A percentile compares a stretch with the other conserved stretches of the same genome.
Conservation (phyloP, 2,329 filamentous ascomycete genomes). For the Phoma herbarum region DNA sequence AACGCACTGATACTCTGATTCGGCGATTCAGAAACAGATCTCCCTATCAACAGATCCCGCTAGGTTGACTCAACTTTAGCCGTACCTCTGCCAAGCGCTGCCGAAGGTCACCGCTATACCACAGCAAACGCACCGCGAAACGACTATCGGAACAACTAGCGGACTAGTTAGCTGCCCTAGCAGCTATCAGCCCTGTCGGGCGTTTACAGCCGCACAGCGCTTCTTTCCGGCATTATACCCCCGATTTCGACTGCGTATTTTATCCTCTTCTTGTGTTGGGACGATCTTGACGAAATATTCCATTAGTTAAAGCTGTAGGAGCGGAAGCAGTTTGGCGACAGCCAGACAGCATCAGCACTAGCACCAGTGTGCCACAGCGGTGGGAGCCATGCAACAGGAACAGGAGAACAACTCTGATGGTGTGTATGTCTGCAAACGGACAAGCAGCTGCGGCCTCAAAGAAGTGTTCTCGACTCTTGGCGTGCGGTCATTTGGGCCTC, state of each 20-base stretch:
- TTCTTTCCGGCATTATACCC: constrained; percentile 41
- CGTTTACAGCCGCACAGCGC: constrained; percentile 5
- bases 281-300: constrained; percentile 37
- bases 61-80: constrained; percentile 2
- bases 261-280: constrained; percentile 31
- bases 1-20: constrained; percentile 58
- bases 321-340: constrained; percentile 13
- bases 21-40: not conserved
- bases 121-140: constrained; percentile 4
- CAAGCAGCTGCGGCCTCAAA: constrained; percentile 8
- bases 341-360: constrained; percentile 3
- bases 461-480: constrained; percentile 13
- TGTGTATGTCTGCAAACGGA: constrained; percentile 21
- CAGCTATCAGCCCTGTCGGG: constrained; percentile 5
- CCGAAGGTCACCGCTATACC: not conserved
- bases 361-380: not conserved
- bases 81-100: constrained; percentile 1
- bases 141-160: not conserved
- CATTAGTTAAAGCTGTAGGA: constrained; percentile 12
- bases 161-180: not conserved
- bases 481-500: not conserved
- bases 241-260: constrained; percentile 31
- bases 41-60: not conserved
- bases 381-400: not conserved
- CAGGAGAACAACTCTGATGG: not conserved